A percentile compares a stretch with the other conserved stretches of the same genome.
Evolutionary conservation across 331 rosid genomes (phyloP).

Genomic region (Malus hybrid): DNA sequence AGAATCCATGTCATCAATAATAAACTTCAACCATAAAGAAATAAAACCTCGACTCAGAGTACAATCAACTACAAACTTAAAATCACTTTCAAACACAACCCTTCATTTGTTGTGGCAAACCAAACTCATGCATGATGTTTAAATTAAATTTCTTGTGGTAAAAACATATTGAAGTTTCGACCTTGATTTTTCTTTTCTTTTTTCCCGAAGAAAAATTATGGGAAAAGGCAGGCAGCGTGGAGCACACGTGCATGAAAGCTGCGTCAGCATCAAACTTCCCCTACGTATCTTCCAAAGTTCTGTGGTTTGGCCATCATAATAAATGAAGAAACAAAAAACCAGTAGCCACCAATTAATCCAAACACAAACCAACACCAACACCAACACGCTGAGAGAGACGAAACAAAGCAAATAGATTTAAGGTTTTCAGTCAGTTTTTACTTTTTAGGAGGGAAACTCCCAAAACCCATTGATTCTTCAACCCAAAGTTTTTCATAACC

Average conservation of each 20-base stretch:
- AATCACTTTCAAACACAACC: no score
- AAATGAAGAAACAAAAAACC: conserved; percentile 21
- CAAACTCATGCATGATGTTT: no score
- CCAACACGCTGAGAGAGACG: neutral
- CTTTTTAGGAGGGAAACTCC: neutral
- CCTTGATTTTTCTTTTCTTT: no score
- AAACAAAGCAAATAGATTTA: neutral
- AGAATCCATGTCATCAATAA: no score
- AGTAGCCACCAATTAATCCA: neutral
- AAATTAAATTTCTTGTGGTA: no score
- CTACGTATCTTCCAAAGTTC: conserved; percentile 27
- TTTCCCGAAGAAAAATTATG: no score
- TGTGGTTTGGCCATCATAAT: conserved; percentile 22
- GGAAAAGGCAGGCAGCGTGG: neutral
- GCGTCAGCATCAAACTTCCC: conserved; percentile 2
- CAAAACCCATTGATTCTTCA: neutral
- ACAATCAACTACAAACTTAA: no score
- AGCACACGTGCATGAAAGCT: neutral
- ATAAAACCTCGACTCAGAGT: no score
- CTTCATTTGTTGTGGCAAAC: no score
- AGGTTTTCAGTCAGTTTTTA: conserved; percentile 3
- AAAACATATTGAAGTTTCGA: no score
- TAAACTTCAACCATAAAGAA: no score
- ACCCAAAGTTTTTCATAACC: no score
- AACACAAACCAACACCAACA: neutral